phyloP scores from a whole-genome alignment of 768 basidiomycete species.

The Termitomyces titanicus region DNA sequence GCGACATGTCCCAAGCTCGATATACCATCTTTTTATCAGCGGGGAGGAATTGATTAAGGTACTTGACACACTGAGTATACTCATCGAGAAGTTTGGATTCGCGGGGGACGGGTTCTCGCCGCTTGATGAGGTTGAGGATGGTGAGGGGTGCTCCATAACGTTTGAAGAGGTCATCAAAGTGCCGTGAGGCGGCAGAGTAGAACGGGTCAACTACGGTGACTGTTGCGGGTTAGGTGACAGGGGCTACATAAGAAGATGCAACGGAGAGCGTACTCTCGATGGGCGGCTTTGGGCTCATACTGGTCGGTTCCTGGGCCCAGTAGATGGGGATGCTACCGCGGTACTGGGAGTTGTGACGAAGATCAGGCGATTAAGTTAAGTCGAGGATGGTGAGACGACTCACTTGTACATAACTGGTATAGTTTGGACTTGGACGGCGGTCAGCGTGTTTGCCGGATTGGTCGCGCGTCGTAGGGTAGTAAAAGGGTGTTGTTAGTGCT shows the following conservation, averaged over 20 bases:
- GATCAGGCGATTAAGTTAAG: not conserved
- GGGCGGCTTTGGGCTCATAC: constrained; percentile 89
- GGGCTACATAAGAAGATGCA: not conserved
- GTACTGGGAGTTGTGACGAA: constrained; percentile 47
- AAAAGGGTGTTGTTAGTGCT: constrained; percentile 85
- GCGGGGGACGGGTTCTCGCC: constrained; percentile 69
- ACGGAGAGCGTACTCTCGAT: constrained; percentile 77
- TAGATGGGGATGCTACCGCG: constrained; percentile 94
- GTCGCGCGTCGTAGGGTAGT: constrained; percentile 54
- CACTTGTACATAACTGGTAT: constrained; percentile 94
- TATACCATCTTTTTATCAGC: constrained; percentile 84
- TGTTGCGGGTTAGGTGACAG: constrained; percentile 24
- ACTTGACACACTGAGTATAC: constrained; percentile 87
- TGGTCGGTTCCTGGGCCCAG: constrained; percentile 93
- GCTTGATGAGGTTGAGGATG: constrained; percentile 93
- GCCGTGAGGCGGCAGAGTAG: constrained; percentile 87
- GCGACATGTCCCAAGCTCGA: constrained; percentile 94
- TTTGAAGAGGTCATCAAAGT: constrained; percentile 88
- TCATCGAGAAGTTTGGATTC: constrained; percentile 90
- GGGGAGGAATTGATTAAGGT: constrained; percentile 95
- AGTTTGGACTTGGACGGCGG: constrained; percentile 74
- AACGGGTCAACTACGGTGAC: constrained; percentile 95
- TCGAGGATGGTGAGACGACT: not conserved
- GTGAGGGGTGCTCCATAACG: constrained; percentile 89
- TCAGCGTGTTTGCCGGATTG: constrained; percentile 26